phyloP scores from a whole-genome alignment of 2,329 filamentous ascomycete genomes.

The Orbilia oligospora region DNA sequence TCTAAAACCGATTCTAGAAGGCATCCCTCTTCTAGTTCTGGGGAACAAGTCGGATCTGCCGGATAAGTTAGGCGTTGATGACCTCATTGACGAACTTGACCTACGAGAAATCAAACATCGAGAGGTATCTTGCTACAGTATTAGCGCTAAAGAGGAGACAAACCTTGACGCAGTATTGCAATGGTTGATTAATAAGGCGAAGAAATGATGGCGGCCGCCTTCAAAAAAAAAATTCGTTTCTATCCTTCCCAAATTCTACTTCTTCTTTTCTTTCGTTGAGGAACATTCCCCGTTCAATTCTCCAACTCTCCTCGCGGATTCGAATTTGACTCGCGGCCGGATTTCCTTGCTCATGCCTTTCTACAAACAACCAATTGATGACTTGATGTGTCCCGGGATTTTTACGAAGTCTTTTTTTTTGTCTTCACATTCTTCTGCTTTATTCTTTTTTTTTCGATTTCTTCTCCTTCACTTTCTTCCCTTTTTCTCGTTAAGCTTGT shows the following conservation, averaged over 20 bases:
- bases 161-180: conserved; percentile 97
- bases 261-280: conserved; percentile 26
- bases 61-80: conserved; percentile 91
- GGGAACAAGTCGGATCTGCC: conserved; percentile 97
- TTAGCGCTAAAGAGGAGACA: conserved; percentile 98
- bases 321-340: conserved; percentile 43
- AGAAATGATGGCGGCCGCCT: conserved; percentile 72
- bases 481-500: conserved; percentile 17
- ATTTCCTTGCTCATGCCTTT: conserved; percentile 47
- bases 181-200: conserved; percentile 93
- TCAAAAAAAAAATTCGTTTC: not conserved
- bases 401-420: conserved; percentile 37
- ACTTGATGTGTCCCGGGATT: conserved; percentile 60
- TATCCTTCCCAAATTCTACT: conserved; percentile 8
- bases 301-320: conserved; percentile 33
- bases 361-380: conserved; percentile 48
- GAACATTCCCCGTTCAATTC: conserved; percentile 10
- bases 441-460: conserved; percentile 34
- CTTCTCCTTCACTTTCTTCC: conserved; percentile 29
- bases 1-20: conserved; percentile 84
- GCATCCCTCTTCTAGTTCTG: conserved; percentile 92
- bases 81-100: conserved; percentile 92
- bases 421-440: conserved; percentile 35
- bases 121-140: conserved; percentile 98
- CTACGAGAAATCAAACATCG: conserved; percentile 89